Conservation (phyloP, 1,284 basidiomycete genomes). For the Ceratobasidium papillatum region DNA sequence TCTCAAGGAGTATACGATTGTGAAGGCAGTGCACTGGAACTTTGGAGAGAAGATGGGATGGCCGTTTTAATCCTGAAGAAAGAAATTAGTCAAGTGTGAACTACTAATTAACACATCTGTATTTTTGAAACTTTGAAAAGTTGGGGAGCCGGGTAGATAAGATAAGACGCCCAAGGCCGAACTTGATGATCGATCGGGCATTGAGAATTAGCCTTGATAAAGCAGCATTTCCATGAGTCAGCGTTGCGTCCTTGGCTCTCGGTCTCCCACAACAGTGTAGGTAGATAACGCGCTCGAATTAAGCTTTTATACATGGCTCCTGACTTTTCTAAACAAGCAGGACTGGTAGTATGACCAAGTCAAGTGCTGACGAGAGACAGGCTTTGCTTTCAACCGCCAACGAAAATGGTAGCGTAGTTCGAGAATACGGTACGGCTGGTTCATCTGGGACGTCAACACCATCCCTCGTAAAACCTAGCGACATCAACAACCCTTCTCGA, state of each 20-base stretch:
- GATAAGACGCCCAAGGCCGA: not conserved
- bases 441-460: conserved; percentile 33
- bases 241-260: not conserved
- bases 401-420: not conserved
- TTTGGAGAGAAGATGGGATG: conserved; percentile 76
- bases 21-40: conserved; percentile 90
- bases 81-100: not conserved
- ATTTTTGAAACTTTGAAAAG: not conserved
- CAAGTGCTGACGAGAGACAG: conserved; percentile 21
- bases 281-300: not conserved
- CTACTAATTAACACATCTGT: not conserved
- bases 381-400: conserved; percentile 10
- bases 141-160: no score
- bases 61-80: conserved; percentile 78
- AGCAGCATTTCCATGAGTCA: not conserved
- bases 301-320: no score
- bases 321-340: not conserved
- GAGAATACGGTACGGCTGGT: conserved; percentile 27
- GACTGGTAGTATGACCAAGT: not conserved
- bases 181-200: not conserved
- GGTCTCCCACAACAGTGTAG: conserved; percentile 22
- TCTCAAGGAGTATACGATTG: conserved; percentile 82
- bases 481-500: conserved; percentile 3
- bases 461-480: conserved; percentile 19
- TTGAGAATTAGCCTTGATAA: not conserved